Conservation (phyloP, 345 rosid species). For the Atalantia buxifolia region DNA sequence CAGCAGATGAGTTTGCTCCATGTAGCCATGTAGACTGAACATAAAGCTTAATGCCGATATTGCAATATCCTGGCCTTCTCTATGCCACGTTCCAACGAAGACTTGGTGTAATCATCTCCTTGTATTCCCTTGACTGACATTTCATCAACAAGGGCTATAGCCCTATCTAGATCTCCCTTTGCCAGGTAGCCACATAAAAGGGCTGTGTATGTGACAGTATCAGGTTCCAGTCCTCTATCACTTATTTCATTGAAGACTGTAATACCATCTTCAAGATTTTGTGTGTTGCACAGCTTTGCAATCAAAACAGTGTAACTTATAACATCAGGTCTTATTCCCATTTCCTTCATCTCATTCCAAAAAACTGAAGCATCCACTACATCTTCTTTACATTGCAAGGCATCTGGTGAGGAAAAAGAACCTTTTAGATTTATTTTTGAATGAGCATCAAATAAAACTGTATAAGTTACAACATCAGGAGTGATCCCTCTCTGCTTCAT, state of each 20-base stretch:
- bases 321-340: constrained; percentile 50
- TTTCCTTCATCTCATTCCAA: constrained; percentile 37
- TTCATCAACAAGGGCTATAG: constrained; percentile 35
- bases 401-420: background rate
- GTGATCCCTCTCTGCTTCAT: constrained; percentile 64
- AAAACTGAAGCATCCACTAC: constrained; percentile 20
- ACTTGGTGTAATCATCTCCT: constrained; percentile 23
- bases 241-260: constrained; percentile 31
- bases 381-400: no score
- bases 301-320: constrained; percentile 64
- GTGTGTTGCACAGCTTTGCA: constrained; percentile 45
- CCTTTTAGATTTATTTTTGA: constrained; percentile 25
- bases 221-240: constrained; percentile 35
- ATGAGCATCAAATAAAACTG: constrained; percentile 54
- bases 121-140: constrained; percentile 37
- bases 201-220: constrained; percentile 53
- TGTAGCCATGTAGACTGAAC: background rate
- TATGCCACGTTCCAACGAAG: constrained; percentile 20
- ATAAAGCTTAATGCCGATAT: background rate
- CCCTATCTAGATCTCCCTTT: constrained; percentile 43
- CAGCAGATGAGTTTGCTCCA: background rate
- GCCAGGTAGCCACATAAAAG: constrained; percentile 49
- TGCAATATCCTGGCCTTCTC: constrained; percentile 27
- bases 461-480: constrained; percentile 65
- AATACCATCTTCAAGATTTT: constrained; percentile 41